These are phyloP conservation scores for Massospora cicadina DNA, from an alignment of 371 early-diverging fungal species.

Conservation along the genomic window DNA sequence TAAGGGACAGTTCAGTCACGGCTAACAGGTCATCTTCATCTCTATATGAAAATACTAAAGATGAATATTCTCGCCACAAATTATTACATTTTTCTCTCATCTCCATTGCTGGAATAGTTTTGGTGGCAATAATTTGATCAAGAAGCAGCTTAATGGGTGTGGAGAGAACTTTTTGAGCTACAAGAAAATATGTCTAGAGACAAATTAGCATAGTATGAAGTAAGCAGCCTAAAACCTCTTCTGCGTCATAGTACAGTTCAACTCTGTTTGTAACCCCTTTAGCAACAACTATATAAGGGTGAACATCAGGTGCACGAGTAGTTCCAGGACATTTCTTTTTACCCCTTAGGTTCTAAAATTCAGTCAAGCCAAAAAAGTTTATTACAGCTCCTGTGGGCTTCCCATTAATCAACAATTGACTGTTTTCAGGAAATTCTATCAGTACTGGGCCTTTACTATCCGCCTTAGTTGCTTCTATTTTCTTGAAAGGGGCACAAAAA, in stretches of 20 bases:
- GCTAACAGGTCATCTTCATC: background rate
- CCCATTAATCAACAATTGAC: constrained; percentile 1
- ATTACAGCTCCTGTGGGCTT: background rate
- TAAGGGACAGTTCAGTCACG: background rate
- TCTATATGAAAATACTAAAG: background rate
- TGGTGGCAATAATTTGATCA: background rate
- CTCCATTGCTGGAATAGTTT: background rate
- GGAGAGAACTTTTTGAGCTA: background rate
- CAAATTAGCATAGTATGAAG: background rate
- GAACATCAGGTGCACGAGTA: constrained; percentile 2
- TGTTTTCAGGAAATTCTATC: background rate
- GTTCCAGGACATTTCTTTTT: background rate
- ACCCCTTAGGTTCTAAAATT: background rate
- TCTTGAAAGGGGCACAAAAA: background rate
- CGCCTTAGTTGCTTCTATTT: background rate
- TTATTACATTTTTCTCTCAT: background rate
- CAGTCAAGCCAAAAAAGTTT: background rate
- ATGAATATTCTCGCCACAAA: background rate
- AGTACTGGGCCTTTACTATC: background rate
- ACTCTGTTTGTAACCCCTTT: background rate
- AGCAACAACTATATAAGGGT: background rate
- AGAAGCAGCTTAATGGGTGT: background rate
- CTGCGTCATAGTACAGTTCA: background rate
- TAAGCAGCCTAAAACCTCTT: constrained; percentile 1
- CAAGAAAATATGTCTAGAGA: background rate